Conservation (phyloP, 495 filamentous ascomycete species). For the Penicillium psychrofluorescens region DNA sequence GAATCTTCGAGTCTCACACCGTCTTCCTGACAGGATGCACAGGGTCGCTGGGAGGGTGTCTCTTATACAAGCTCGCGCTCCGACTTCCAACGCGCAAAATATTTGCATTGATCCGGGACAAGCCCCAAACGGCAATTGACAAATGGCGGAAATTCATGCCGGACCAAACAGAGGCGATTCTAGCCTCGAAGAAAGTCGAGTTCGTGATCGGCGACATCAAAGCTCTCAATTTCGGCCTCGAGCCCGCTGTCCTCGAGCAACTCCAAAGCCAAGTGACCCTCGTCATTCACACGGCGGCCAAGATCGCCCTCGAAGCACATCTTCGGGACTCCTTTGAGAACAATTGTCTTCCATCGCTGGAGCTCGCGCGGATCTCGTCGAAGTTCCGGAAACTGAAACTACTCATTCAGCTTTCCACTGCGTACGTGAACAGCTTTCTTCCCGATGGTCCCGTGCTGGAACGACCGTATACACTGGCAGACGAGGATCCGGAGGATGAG, state of each 20-base stretch:
- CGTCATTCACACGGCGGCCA: slow-evolving; percentile 32
- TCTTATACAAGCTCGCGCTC: slow-evolving; percentile 29
- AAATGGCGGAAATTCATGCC: slow-evolving; percentile 30
- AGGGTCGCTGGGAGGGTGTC: slow-evolving; percentile 29
- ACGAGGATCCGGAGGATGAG: slow-evolving; percentile 26
- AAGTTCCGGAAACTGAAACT: slow-evolving; percentile 24
- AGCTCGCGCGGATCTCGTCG: slow-evolving; percentile 23
- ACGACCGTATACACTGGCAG: slow-evolving; percentile 15
- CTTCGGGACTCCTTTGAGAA: slow-evolving; percentile 26
- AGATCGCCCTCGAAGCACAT: slow-evolving; percentile 24
- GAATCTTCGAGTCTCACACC: slow-evolving; percentile 19
- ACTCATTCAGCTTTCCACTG: slow-evolving; percentile 29
- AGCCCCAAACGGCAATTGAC: slow-evolving; percentile 17
- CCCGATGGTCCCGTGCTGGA: slow-evolving; percentile 28
- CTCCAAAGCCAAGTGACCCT: slow-evolving; percentile 24
- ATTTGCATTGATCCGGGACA: slow-evolving; percentile 22
- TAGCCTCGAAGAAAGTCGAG: slow-evolving; percentile 20
- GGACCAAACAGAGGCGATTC: slow-evolving; percentile 19
- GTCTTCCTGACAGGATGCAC: slow-evolving; percentile 34
- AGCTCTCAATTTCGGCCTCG: slow-evolving; percentile 19
- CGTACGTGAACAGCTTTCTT: slow-evolving; percentile 30
- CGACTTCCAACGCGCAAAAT: slow-evolving; percentile 29
- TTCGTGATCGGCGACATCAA: slow-evolving; percentile 29
- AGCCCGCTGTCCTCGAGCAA: slow-evolving; percentile 6
- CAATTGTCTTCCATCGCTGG: slow-evolving; percentile 30